Percentiles rank a stretch among this genome's conserved stretches.
These are phyloP conservation scores for Candida boidinii DNA, from an alignment of 805 yeast species.

Conservation along the genomic window DNA sequence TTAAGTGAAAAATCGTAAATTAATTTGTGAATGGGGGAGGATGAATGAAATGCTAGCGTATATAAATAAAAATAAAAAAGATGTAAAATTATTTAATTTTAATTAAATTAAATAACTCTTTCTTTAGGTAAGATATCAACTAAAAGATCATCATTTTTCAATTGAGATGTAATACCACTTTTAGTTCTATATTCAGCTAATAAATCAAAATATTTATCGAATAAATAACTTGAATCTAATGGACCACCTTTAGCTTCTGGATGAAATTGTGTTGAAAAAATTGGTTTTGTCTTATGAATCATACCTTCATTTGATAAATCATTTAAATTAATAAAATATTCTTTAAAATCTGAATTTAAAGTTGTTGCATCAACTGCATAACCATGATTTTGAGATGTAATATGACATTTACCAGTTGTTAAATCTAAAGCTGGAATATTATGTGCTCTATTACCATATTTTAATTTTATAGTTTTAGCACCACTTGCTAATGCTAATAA, in stretches of 20 bases:
- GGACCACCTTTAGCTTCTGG: conserved; percentile 99
- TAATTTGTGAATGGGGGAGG: too few species aligned
- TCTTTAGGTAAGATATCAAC: conserved; percentile 59
- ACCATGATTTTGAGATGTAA: conserved; percentile 98
- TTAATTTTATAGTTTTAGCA: conserved; percentile 83
- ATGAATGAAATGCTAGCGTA: too few species aligned
- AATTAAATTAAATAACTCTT: conserved; percentile 41
- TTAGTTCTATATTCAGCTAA: conserved; percentile 48
- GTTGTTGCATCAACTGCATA: conserved; percentile 87
- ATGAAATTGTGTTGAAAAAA: conserved; percentile 95
- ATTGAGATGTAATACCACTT: conserved; percentile 33
- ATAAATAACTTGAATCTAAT: conserved; percentile 80
- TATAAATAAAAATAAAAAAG: too few species aligned
- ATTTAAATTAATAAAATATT: conserved; percentile 86
- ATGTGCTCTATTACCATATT: conserved; percentile 99
- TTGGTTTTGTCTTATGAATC: conserved; percentile 81
- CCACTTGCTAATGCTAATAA: conserved; percentile 92
- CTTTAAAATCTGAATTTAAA: conserved; percentile 68
- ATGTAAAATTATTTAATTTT: too few species aligned
- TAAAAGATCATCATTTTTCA: conserved; percentile 35
- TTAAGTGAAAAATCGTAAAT: too few species aligned
- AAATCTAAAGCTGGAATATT: conserved; percentile 92
- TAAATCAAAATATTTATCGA: conserved; percentile 78
- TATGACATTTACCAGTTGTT: conserved; percentile 91
- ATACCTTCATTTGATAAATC: conserved; percentile 97